Base-by-base conservation (phyloP, 2,329 filamentous ascomycete genomes). In the Aspergillus awamori region DNA sequence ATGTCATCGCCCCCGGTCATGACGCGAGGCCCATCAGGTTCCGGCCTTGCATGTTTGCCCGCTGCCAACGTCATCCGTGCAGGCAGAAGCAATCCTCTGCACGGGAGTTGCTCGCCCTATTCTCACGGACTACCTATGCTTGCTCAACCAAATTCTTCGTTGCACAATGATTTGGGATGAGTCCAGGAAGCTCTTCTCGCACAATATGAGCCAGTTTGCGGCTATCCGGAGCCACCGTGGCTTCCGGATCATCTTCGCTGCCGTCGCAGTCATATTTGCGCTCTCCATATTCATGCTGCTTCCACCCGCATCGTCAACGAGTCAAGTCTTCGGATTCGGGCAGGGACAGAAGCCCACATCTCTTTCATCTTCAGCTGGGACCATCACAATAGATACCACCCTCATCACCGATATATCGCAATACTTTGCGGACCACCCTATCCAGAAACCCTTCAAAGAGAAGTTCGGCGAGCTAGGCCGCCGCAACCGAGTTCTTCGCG, bases 361-460 rank as follows among this genome's bases (percentile, higher is more conserved):
- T 3, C 24, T 22, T 10, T 36, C 33, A n/a, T 15, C 39, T 38
- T 10, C 24, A 4, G 22, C 22, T 17, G 10, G 11, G 3, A 30
- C 20, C 24, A 30, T 36, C 20, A 26, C 38, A 2, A 26, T 17
- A 39, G 53, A 56, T 28, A 24, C n/a, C 41, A n/a, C 17, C 17
- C 39, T 56, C 5, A 15, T 57, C 20, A 28, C 48, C 13, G 53
- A 60, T 8, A 5, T 53, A 5, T 13, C 53, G 1, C 45, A 60
- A 17, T 60, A 60, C 26, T 60, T 60, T 6, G 41, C 54, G 26
- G 58, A 60, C 22, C 36, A 52, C 22, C 53, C 58, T 3, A 41
- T 60, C 24, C 45, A 57, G 5, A 41, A 30, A 30, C 58, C 58
- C 3, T 60, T 49, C 20, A 60, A 60, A 13, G 47, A 52, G 28